These are phyloP conservation scores for Ascochyta pisi DNA, from an alignment of 2,329 filamentous ascomycete genomes.

Conservation along the genomic window DNA sequence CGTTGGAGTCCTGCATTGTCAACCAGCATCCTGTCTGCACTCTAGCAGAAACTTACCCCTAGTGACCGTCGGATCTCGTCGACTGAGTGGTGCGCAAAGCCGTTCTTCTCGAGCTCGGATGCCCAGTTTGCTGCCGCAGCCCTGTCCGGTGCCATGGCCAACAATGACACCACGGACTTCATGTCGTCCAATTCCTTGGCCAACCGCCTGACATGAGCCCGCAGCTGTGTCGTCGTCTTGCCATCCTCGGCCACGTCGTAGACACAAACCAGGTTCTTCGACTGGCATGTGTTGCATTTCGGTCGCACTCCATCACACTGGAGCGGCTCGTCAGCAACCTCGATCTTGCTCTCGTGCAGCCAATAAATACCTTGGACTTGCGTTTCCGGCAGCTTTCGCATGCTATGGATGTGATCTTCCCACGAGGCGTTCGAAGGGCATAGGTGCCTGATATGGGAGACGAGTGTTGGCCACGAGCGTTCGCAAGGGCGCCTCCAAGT, in stretches of 20 bases:
- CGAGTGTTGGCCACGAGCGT: conserved; percentile 41
- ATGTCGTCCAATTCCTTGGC: conserved; percentile 50
- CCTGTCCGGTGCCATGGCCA: conserved; percentile 45
- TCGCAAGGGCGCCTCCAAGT: conserved; percentile 39
- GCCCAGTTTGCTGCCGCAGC: conserved; percentile 46
- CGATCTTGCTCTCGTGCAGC: neutral
- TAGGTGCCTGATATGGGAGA: conserved; percentile 48
- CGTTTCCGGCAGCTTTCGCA: conserved; percentile 50
- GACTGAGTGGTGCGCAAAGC: conserved; percentile 47
- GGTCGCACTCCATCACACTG: conserved; percentile 49
- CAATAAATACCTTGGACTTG: conserved; percentile 45
- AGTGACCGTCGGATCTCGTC: conserved; percentile 49
- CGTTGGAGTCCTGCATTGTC: conserved; percentile 33
- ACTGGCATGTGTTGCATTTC: conserved; percentile 50
- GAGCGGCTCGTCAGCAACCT: conserved; percentile 17
- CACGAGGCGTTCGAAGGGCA: conserved; percentile 46
- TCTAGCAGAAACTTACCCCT: conserved; percentile 28
- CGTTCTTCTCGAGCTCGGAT: conserved; percentile 47
- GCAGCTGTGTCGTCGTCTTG: conserved; percentile 48
- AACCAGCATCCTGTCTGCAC: conserved; percentile 9
- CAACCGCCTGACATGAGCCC: conserved; percentile 47
- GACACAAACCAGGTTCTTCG: conserved; percentile 47
- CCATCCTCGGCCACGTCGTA: conserved; percentile 51
- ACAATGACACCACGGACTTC: conserved; percentile 46
- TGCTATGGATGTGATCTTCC: conserved; percentile 50